Evolutionary conservation across 805 yeast genomes (phyloP).

Genomic region (Candida pseudofarinosa): DNA sequence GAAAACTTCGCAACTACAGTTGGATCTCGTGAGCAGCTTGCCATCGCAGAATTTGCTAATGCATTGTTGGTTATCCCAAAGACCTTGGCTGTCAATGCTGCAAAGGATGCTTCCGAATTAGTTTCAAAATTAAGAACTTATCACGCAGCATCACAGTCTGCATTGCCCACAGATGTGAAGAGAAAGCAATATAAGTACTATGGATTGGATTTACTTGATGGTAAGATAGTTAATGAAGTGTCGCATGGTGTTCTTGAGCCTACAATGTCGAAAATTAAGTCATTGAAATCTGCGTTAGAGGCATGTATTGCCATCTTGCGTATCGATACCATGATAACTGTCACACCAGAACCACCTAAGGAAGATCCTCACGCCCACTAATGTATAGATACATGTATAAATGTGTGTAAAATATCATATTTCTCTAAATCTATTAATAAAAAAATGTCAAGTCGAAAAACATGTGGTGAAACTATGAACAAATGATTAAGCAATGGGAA

Average conservation of each 20-base stretch:
- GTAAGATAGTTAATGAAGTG: conserved; percentile 85
- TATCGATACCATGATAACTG: conserved; percentile 97
- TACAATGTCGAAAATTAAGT: conserved; percentile 85
- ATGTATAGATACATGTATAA: not conserved
- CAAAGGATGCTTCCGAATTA: conserved; percentile 92
- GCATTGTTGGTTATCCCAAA: conserved; percentile 91
- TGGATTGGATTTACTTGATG: conserved; percentile 88
- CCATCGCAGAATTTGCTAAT: conserved; percentile 94
- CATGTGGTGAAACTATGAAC: too few species aligned
- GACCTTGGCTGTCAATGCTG: conserved; percentile 95
- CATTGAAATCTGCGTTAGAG: conserved; percentile 92
- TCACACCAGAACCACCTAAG: conserved; percentile 89
- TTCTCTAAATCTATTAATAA: not conserved
- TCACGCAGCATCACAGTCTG: conserved; percentile 91
- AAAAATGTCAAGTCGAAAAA: too few species aligned
- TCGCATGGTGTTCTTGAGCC: conserved; percentile 92
- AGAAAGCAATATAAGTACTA: conserved; percentile 83
- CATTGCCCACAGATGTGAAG: conserved; percentile 77
- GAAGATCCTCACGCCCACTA: conserved; percentile 90
- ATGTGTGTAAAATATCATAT: not conserved
- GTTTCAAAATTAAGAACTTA: conserved; percentile 94
- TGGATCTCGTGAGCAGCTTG: conserved; percentile 95
- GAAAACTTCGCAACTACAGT: conserved; percentile 98
- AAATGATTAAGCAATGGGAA: too few species aligned
- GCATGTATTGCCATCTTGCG: conserved; percentile 97